Percentiles rank a stretch among this genome's conserved stretches.
phyloP scores from a whole-genome alignment of 2,329 filamentous ascomycete genomes.

The Orbilia quercus region DNA sequence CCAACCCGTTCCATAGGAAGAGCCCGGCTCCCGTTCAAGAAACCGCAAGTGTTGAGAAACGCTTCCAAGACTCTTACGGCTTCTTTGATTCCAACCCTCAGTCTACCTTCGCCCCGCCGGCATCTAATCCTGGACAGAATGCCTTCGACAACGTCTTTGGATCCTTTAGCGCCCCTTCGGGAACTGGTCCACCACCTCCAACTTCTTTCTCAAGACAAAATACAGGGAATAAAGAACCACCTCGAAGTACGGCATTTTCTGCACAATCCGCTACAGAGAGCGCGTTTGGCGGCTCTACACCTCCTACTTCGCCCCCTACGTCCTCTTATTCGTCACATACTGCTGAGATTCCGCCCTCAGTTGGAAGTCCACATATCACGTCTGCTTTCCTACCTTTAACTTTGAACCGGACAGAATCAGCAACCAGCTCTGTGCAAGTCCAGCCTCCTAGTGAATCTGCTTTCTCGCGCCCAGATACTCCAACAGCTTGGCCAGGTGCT shows the following conservation, averaged over 20 bases:
- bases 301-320: constrained; percentile 72
- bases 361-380: constrained; percentile 80
- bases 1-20: constrained; percentile 92
- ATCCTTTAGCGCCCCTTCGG: constrained; percentile 69
- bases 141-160: constrained; percentile 90
- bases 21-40: constrained; percentile 66
- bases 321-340: constrained; percentile 69
- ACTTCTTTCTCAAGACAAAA: constrained; percentile 74
- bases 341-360: constrained; percentile 71
- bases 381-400: constrained; percentile 79
- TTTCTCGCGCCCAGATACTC: constrained; percentile 62
- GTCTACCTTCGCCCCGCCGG: constrained; percentile 56
- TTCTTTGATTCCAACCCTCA: constrained; percentile 51
- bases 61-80: constrained; percentile 61
- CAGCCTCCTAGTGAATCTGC: constrained; percentile 74
- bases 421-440: constrained; percentile 80
- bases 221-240: constrained; percentile 65
- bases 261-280: constrained; percentile 58
- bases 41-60: constrained; percentile 62
- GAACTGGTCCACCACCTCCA: constrained; percentile 65
- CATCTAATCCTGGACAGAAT: constrained; percentile 68
- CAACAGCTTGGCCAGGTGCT: constrained; percentile 62
- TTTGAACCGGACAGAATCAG: constrained; percentile 73
- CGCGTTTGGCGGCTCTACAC: constrained; percentile 67
- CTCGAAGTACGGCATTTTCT: constrained; percentile 57